Conservation (phyloP, 345 rosid genomes). For the Brassica incana region DNA sequence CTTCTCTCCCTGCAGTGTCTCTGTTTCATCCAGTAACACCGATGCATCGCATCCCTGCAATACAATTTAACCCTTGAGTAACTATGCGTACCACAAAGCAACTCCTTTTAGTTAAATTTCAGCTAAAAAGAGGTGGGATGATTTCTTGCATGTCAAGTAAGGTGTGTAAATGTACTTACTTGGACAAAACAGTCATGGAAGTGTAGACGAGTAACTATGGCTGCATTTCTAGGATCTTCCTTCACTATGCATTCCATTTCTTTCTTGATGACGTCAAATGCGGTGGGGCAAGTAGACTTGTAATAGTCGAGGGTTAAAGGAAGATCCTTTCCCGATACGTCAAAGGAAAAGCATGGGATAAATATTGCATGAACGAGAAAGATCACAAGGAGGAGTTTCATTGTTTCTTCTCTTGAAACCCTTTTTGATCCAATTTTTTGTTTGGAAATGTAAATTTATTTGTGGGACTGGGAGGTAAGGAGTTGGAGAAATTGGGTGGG, state of each 20-base stretch:
- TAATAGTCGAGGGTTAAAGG: slow-evolving; percentile 71
- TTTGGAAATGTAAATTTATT: neutral
- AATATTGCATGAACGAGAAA: slow-evolving; percentile 32
- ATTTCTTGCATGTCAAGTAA: slow-evolving; percentile 16
- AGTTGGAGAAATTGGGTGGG: slow-evolving; percentile 20
- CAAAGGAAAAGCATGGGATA: slow-evolving; percentile 23
- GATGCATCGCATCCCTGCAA: slow-evolving; percentile 92
- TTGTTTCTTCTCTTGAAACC: slow-evolving; percentile 25
- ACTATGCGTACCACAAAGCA: neutral
- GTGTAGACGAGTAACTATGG: slow-evolving; percentile 65
- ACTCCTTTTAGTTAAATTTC: neutral
- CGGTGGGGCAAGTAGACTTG: slow-evolving; percentile 63
- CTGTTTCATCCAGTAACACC: slow-evolving; percentile 77
- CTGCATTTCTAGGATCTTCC: slow-evolving; percentile 84
- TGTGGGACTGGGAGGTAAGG: neutral
- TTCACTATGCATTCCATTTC: slow-evolving; percentile 91
- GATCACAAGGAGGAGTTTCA: slow-evolving; percentile 35
- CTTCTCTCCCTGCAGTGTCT: slow-evolving; percentile 69
- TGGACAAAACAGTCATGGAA: slow-evolving; percentile 94
- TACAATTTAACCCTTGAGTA: neutral
- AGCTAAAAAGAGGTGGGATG: neutral
- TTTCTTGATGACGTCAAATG: slow-evolving; percentile 62
- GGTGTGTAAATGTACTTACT: slow-evolving; percentile 39
- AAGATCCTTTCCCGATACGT: slow-evolving; percentile 40
- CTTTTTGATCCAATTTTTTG: neutral